These are phyloP conservation scores for Symbiodinium natans DNA, from an alignment of 73 alveolate species.

Conservation along the genomic window DNA sequence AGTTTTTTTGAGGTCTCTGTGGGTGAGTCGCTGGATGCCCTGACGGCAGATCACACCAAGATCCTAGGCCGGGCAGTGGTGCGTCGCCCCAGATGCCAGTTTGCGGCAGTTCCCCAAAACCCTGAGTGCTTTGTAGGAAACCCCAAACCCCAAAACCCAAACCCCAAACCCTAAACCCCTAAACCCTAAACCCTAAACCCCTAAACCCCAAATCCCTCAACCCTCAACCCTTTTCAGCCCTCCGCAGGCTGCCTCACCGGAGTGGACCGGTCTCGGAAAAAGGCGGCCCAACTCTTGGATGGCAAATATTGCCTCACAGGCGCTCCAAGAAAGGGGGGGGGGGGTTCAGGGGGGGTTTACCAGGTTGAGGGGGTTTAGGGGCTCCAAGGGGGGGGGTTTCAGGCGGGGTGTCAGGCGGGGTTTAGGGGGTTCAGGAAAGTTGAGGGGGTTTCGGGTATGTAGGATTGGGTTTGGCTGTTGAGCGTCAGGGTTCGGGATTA, in stretches of 20 bases:
- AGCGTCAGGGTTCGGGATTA: too few species aligned
- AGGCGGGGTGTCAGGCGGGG: background rate
- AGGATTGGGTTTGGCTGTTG: too few species aligned
- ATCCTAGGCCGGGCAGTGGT: background rate
- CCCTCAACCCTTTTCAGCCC: too few species aligned
- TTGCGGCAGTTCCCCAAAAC: background rate
- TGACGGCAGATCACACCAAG: conserved; percentile 63
- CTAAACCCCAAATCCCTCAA: too few species aligned
- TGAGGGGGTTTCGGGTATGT: too few species aligned
- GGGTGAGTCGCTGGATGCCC: conserved; percentile 59
- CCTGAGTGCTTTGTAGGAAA: background rate
- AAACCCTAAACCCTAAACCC: too few species aligned
- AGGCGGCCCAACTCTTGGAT: conserved; percentile 52
- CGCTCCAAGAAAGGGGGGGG: too few species aligned
- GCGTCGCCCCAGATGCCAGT: background rate
- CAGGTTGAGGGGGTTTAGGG: background rate
- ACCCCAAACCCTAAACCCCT: too few species aligned
- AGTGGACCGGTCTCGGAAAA: conserved; percentile 20
- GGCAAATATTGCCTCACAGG: conserved; percentile 89
- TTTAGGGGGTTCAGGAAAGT: too few species aligned
- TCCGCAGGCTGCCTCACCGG: conserved; percentile 69
- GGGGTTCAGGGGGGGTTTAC: background rate
- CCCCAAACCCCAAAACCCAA: background rate
- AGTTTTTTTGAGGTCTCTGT: background rate
- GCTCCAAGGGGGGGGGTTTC: too few species aligned